Evolutionary conservation across 257 asterid genomes (phyloP).

Genomic region (Rubia yunnanensis): DNA sequence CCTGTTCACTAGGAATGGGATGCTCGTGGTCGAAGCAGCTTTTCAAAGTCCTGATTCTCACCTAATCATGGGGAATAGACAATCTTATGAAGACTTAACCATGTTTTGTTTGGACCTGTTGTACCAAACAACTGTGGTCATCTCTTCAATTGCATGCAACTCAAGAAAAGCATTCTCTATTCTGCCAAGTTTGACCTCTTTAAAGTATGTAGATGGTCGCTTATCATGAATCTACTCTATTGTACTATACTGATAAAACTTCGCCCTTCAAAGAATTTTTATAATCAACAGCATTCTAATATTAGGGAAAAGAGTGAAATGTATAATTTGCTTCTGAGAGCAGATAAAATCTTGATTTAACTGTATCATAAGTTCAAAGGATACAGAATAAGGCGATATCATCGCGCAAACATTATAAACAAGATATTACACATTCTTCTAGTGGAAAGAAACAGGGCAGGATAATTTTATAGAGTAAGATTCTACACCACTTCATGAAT

Average conservation of each 20-base stretch:
- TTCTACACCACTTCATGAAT: background rate
- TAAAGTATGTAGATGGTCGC: background rate
- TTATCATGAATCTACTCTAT: background rate
- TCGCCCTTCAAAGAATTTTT: background rate
- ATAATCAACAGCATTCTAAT: background rate
- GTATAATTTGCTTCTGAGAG: background rate
- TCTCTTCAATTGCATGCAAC: background rate
- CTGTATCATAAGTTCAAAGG: background rate
- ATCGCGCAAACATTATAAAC: background rate
- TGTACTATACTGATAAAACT: background rate
- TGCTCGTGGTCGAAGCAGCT: background rate
- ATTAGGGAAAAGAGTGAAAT: background rate
- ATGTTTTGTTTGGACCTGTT: background rate
- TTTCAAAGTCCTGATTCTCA: background rate
- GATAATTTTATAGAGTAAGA: background rate
- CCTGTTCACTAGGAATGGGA: constrained; percentile 29
- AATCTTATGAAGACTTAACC: background rate
- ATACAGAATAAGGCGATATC: background rate
- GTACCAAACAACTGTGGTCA: background rate
- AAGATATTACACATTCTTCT: background rate
- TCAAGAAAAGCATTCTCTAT: background rate
- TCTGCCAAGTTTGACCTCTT: background rate
- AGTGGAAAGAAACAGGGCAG: background rate
- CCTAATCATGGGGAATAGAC: background rate
- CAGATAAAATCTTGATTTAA: background rate